Evolutionary conservation across 2,329 filamentous ascomycete species (phyloP).

Genomic region (Penicillium sp.): DNA sequence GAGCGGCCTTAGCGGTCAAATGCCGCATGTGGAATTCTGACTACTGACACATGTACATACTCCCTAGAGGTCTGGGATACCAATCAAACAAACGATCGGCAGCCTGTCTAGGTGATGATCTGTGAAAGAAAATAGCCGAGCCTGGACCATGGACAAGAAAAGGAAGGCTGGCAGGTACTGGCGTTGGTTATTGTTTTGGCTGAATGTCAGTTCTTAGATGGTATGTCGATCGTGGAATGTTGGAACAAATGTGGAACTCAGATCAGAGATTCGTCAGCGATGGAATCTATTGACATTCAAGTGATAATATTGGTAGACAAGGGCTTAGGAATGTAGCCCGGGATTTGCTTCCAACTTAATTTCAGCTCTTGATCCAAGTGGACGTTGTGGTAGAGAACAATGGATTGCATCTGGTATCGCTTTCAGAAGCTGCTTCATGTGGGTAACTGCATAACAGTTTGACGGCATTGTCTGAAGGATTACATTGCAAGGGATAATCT

Average conservation of each 20-base stretch:
- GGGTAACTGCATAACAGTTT: neutral
- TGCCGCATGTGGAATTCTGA: constrained; percentile 13
- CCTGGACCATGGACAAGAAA: neutral
- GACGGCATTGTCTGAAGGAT: neutral
- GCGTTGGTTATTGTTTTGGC: neutral
- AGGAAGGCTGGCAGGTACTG: neutral
- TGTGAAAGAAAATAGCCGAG: neutral
- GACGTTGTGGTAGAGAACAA: neutral
- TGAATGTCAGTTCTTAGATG: neutral
- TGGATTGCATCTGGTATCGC: no score
- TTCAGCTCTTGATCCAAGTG: neutral
- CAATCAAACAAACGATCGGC: neutral
- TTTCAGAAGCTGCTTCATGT: no score
- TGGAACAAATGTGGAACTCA: neutral
- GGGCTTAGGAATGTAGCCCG: neutral
- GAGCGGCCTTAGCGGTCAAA: constrained; percentile 7
- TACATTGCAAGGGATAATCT: neutral
- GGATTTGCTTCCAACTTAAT: neutral
- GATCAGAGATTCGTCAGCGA: neutral
- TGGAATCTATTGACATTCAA: neutral
- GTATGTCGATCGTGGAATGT: constrained; percentile 10
- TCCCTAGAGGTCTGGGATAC: neutral
- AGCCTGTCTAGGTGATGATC: neutral
- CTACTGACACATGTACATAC: neutral
- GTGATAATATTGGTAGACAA: neutral